Percentiles rank a stretch among this genome's conserved stretches.
Evolutionary conservation across 768 basidiomycete species (phyloP).

Genomic region (Tubosaeta sp.): DNA sequence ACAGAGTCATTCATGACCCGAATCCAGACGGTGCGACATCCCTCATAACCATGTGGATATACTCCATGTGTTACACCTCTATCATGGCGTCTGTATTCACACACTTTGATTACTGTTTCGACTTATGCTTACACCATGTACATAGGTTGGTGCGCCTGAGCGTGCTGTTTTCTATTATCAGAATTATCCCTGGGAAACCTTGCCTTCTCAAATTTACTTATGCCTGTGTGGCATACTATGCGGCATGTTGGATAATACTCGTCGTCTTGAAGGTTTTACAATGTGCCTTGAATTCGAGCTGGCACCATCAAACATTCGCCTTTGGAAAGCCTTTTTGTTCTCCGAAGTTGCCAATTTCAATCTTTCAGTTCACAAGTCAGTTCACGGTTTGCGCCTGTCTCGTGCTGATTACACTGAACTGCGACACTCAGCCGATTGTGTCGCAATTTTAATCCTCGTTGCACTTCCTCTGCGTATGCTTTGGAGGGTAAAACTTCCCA

Average conservation of each 20-base stretch:
- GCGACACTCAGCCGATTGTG: slow-evolving; percentile 13
- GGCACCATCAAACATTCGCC: slow-evolving; percentile 1
- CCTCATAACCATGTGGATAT: slow-evolving; percentile 8
- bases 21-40: slow-evolving; percentile 7
- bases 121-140: background rate
- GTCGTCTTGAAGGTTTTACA: slow-evolving; percentile 4
- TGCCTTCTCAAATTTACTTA: slow-evolving; percentile 9
- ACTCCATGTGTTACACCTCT: slow-evolving; percentile 7
- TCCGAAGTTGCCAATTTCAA: background rate
- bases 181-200: slow-evolving; percentile 6
- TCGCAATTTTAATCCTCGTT: slow-evolving; percentile 14
- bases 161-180: slow-evolving; percentile 18
- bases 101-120: background rate
- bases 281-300: slow-evolving; percentile 7
- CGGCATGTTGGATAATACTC: slow-evolving; percentile 4
- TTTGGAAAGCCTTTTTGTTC: slow-evolving; percentile 11
- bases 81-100: slow-evolving; percentile 5
- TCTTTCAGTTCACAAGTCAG: slow-evolving; percentile 17
- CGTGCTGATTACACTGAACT: background rate
- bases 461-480: slow-evolving; percentile 18
- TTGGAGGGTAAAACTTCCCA: slow-evolving; percentile 20
- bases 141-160: slow-evolving; percentile 17
- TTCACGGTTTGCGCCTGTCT: background rate
- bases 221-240: slow-evolving; percentile 6
- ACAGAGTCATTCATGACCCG: background rate